Conservation (phyloP, 106 monocot genomes). For the Dioscorea dumetorum region DNA sequence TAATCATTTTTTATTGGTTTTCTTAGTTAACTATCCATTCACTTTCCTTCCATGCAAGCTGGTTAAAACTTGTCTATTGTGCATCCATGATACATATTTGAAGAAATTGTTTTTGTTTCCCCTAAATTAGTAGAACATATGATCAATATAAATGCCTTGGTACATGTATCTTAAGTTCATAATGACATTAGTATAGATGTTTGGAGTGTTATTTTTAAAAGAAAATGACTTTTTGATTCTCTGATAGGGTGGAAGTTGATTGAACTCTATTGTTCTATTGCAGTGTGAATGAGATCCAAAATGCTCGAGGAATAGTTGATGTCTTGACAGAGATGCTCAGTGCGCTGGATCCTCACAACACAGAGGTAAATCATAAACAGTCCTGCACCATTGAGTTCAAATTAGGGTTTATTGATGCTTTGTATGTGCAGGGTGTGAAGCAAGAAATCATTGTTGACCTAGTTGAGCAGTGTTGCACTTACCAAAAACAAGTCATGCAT, state of each 20-base stretch:
- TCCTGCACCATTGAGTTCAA: neutral
- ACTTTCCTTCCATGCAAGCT: too few relatives aligned
- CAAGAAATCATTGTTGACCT: constrained; percentile 93
- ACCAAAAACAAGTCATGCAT: constrained; percentile 61
- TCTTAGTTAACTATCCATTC: too few relatives aligned
- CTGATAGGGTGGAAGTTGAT: neutral
- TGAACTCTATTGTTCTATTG: neutral
- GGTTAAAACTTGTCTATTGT: too few relatives aligned
- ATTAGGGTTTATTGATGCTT: neutral
- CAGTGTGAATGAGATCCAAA: constrained; percentile 54
- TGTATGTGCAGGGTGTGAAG: constrained; percentile 52
- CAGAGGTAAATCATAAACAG: constrained; percentile 30
- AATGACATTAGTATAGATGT: too few relatives aligned
- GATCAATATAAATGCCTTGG: too few relatives aligned
- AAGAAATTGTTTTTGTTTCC: neutral
- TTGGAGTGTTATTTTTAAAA: neutral
- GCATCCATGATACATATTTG: neutral
- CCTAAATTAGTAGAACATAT: too few relatives aligned
- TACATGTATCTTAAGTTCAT: too few relatives aligned
- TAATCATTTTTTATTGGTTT: neutral
- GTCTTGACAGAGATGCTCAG: constrained; percentile 63
- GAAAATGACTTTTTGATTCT: neutral
- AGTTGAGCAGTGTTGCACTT: constrained; percentile 76
- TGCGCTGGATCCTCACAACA: constrained; percentile 48
- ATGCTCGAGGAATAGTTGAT: constrained; percentile 58